phyloP scores from a whole-genome alignment of 441 rosid species.

The Breynia disticha region DNA sequence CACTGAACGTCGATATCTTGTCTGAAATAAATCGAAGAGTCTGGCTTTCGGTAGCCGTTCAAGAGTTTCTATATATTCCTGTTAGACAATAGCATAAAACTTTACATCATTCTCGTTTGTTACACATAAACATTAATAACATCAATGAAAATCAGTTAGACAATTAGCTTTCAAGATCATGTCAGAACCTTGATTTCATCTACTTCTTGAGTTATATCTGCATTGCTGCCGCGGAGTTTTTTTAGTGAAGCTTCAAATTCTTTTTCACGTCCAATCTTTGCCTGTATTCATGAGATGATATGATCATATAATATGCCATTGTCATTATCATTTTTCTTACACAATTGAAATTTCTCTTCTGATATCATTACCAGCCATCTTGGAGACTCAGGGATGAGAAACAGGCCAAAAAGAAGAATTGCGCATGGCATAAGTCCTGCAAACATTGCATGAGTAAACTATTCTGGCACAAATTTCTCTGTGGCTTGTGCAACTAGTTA shows the following conservation, averaged over 20 bases:
- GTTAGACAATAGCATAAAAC: slow-evolving; percentile 18
- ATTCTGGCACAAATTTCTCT: no score
- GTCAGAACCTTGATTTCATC: slow-evolving; percentile 67
- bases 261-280: slow-evolving; percentile 53
- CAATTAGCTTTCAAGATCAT: background rate
- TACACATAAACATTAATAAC: slow-evolving; percentile 10
- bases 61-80: slow-evolving; percentile 84
- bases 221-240: slow-evolving; percentile 75
- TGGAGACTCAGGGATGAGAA: slow-evolving; percentile 82
- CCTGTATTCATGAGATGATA: slow-evolving; percentile 34
- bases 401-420: slow-evolving; percentile 50
- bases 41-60: slow-evolving; percentile 71
- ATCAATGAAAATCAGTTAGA: slow-evolving; percentile 8
- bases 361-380: slow-evolving; percentile 69
- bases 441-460: no score
- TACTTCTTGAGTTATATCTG: slow-evolving; percentile 62
- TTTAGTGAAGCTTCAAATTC: slow-evolving; percentile 68
- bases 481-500: no score
- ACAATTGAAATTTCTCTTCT: background rate
- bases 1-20: slow-evolving; percentile 73
- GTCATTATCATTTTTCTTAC: background rate
- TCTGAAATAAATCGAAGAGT: slow-evolving; percentile 66
- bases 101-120: slow-evolving; percentile 5
- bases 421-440: slow-evolving; percentile 81
- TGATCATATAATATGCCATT: slow-evolving; percentile 15